Evolutionary conservation across 208 protist species (phyloP), one percentile per base, ranked within the genome.

Genomic region (Tritrichomonas musculus): DNA sequence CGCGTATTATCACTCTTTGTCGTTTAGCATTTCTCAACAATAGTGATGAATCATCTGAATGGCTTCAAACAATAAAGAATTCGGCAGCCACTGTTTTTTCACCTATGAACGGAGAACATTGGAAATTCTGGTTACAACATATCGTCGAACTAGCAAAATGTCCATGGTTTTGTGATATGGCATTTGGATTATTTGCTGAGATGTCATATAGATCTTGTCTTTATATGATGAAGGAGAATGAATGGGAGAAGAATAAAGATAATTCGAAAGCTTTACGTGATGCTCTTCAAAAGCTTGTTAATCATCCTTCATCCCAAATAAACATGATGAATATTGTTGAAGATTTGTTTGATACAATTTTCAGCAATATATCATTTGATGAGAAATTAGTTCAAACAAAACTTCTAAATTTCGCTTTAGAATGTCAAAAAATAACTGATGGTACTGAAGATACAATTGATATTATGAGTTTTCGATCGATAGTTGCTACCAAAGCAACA

Each of bases 71-170:
- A 39, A n/a, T 88, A n/a, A 49, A 88, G 57, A 69, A n/a, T n/a
- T 53, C 47, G 39, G 4, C 41, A n/a, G 13, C 77, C 0, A 50
- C 44, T 50, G 2, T 88, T 2, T 88, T 88, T 36, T 41, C 47
- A 33, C 25, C 47, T 8, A 27, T 57, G 57, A 44, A 88, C n/a
- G 77, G 41, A 27, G 77, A n/a, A 5, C 4, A 44, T 39, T 88
- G 77, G 77, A 53, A 27, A 44, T 44, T 88, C 39, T 88, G 77
- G 77, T 39, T 88, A n/a, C 77, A 53, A 27, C 77, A 88, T 27
- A 88, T 88, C 39, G 77, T 88, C 27, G 77, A 88, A 50, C 22
- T 88, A 20, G 44, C 77, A 39, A 1, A 36, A 5, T 41, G 47
- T 13, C 47, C 77, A 27, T 88, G 77, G 77, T 88, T 88, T 30